Base-by-base conservation (phyloP, 176 grass and related monocot genomes). In the Pontederia paniculata region DNA sequence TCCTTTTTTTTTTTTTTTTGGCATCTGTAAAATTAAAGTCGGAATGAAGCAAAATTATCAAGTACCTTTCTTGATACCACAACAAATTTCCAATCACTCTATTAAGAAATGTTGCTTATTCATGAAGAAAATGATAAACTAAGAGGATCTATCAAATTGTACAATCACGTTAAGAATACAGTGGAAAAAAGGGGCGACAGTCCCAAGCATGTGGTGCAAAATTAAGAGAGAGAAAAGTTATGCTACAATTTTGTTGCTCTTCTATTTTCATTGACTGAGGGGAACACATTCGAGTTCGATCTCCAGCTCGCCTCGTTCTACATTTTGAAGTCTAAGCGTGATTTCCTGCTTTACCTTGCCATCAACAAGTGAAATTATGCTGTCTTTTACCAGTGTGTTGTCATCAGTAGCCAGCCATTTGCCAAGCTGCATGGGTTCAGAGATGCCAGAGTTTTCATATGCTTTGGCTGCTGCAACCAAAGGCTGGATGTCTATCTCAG, bases 251-350 rank as follows among this genome's bases (percentile, higher is more conserved):
- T 13, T 5, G 55, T 62, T 12, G 12, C 58, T 54, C 31, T 54
- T 37, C 11, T 0, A 15, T 51, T 12, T 55, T 66, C 79, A 98
- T 77, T 98, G 93, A 45, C 68, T 84, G 43, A 98, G 86, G 47
- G 86, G 93, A n/a, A 98, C 83, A 14, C 93, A 98, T 69, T 88
- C 93, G 9, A 98, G 93, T 72, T 98, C 86, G 42, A 98, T 82
- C 69, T 91, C 83, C 13, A 98, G 77, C 22, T 72, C 74, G 15
- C 93, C 93, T 13, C 93, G 71, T 75, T 98, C 86, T 0, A 98
- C 86, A 4, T 91, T 98, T 71, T 98, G 93, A 57, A 98, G 86
- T 48, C 77, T 73, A 14, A 84, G 61, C 8, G 77, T 88, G 17
- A 84, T 69, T 66, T 80, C 74, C 69, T 88, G 93, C 83, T 88